Conservation (phyloP, 257 asterid species). For the Nicotiana sylvestris region DNA sequence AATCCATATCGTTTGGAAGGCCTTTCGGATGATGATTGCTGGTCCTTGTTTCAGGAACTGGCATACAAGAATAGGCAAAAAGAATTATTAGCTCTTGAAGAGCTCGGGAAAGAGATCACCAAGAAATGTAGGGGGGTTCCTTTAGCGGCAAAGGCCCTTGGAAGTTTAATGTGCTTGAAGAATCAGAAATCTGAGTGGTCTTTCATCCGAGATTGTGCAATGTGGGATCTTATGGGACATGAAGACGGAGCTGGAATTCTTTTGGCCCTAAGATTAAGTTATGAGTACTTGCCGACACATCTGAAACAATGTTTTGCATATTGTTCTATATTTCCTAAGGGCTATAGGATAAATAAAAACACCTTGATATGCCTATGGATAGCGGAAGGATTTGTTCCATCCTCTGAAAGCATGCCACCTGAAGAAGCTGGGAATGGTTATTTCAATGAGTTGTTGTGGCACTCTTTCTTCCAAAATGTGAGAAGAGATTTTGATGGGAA, state of each 20-base stretch:
- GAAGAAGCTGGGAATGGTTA: slow-evolving; percentile 44
- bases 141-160: slow-evolving; percentile 63
- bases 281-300: slow-evolving; percentile 53
- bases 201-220: slow-evolving; percentile 41
- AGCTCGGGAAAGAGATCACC: slow-evolving; percentile 41
- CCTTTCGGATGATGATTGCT: slow-evolving; percentile 44
- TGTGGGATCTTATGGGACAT: slow-evolving; percentile 47
- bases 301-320: slow-evolving; percentile 60
- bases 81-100: slow-evolving; percentile 18
- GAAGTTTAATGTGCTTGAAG: slow-evolving; percentile 49
- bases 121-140: slow-evolving; percentile 69
- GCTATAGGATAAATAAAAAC: slow-evolving; percentile 47
- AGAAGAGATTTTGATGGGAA: slow-evolving; percentile 9
- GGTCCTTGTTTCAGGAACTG: slow-evolving; percentile 32
- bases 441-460: slow-evolving; percentile 45
- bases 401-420: slow-evolving; percentile 23
- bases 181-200: slow-evolving; percentile 44
- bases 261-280: slow-evolving; percentile 53
- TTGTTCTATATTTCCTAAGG: slow-evolving; percentile 65
- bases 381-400: slow-evolving; percentile 55
- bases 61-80: slow-evolving; percentile 19
- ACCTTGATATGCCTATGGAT: slow-evolving; percentile 54
- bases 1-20: slow-evolving; percentile 42
- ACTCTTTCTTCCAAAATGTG: slow-evolving; percentile 47
- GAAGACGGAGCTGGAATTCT: slow-evolving; percentile 36